These are phyloP conservation scores for Aspergillus awamori DNA, from an alignment of 2,329 filamentous ascomycete genomes.

Conservation along the genomic window DNA sequence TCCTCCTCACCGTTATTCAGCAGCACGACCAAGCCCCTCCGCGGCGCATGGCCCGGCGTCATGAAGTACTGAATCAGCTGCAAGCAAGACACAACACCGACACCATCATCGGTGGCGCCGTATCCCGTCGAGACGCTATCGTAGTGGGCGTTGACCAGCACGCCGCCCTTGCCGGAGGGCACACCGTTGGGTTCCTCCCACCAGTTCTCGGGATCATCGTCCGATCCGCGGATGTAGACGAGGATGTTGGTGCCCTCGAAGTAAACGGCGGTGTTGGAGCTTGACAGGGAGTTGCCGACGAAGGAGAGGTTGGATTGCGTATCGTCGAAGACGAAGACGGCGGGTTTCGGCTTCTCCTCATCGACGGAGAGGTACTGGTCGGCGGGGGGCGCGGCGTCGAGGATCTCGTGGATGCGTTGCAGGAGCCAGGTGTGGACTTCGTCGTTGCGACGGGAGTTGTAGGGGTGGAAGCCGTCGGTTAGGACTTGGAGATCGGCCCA, in stretches of 20 bases:
- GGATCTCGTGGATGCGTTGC: slow-evolving; percentile 68
- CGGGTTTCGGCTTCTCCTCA: slow-evolving; percentile 34
- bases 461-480: slow-evolving; percentile 78
- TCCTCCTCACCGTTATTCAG: slow-evolving; percentile 98
- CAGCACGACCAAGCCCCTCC: slow-evolving; percentile 77
- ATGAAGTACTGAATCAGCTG: slow-evolving; percentile 89
- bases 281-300: slow-evolving; percentile 50
- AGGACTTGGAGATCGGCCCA: slow-evolving; percentile 81
- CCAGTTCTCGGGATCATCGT: slow-evolving; percentile 74
- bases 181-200: slow-evolving; percentile 61
- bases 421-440: slow-evolving; percentile 76
- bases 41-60: slow-evolving; percentile 68
- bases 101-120: slow-evolving; percentile 91
- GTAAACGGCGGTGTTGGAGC: slow-evolving; percentile 62
- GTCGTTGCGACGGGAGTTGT: slow-evolving; percentile 84
- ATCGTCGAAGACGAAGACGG: slow-evolving; percentile 74
- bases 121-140: slow-evolving; percentile 91
- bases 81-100: slow-evolving; percentile 82
- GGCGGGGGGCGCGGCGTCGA: slow-evolving; percentile 59
- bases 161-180: slow-evolving; percentile 65
- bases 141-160: slow-evolving; percentile 93
- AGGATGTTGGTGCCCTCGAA: slow-evolving; percentile 93
- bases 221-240: slow-evolving; percentile 81
- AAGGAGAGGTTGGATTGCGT: slow-evolving; percentile 75
- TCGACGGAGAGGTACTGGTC: slow-evolving; percentile 21